Conservation (phyloP, 352 stramenopile species). For the Globisporangium takayamanum region DNA sequence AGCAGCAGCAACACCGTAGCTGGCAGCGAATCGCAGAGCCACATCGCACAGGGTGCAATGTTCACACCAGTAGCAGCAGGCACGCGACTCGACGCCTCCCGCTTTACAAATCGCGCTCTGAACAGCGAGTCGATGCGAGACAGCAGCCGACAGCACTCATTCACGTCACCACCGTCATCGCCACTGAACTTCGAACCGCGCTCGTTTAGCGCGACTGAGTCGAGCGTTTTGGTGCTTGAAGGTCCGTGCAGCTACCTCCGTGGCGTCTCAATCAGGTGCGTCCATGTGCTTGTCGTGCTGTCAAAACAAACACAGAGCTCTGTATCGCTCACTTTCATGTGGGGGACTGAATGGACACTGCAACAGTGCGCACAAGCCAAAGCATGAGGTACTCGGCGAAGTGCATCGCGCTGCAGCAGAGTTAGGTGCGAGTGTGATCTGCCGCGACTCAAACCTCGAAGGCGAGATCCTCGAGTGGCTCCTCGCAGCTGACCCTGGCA, state of each 20-base stretch:
- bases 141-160: neutral
- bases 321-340: neutral
- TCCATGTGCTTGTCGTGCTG: neutral
- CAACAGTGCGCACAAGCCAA: conserved; percentile 6
- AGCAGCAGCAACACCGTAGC: conserved; percentile 3
- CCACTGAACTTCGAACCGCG: neutral
- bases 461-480: conserved; percentile 28
- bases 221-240: conserved; percentile 5
- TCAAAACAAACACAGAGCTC: too few species aligned
- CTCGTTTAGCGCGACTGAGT: neutral
- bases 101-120: neutral
- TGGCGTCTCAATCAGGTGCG: conserved; percentile 19
- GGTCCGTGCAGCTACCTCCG: conserved; percentile 30
- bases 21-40: neutral
- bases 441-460: conserved; percentile 25
- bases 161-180: neutral
- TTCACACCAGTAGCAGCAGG: neutral
- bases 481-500: conserved; percentile 9
- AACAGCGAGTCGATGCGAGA: neutral
- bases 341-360: neutral
- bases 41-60: neutral
- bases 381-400: conserved; percentile 4
- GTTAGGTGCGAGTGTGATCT: conserved; percentile 7
- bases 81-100: neutral
- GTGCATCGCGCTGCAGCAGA: conserved; percentile 6